Percentiles rank a stretch among this genome's conserved stretches.
These are phyloP conservation scores for Vitis labrusca DNA, from an alignment of 164 flowering plant genomes.

Conservation along the genomic window DNA sequence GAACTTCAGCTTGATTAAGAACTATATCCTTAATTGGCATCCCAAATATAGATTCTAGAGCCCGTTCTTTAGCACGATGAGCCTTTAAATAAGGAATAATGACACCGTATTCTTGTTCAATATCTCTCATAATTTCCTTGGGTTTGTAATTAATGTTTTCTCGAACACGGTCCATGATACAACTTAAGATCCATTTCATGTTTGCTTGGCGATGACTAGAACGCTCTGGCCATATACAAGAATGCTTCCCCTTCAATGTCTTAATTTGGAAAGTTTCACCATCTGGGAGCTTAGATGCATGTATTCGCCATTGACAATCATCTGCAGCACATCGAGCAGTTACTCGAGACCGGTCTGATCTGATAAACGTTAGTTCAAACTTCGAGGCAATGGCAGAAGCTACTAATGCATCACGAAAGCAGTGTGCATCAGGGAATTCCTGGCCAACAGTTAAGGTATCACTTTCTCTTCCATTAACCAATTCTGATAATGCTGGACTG, in stretches of 20 bases:
- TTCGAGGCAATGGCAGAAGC: slow-evolving; percentile 1
- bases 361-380: slow-evolving; percentile 1
- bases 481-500: slow-evolving; percentile 2
- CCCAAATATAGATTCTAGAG: neutral
- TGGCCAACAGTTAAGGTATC: slow-evolving; percentile 1
- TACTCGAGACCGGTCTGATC: slow-evolving; percentile 7
- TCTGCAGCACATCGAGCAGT: slow-evolving; percentile 3
- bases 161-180: slow-evolving; percentile 6
- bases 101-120: neutral
- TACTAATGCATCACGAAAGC: slow-evolving; percentile 4
- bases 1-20: slow-evolving; percentile 3
- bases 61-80: slow-evolving; percentile 1
- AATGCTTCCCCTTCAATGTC: neutral
- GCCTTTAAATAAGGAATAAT: slow-evolving; percentile 4
- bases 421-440: neutral
- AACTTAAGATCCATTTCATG: slow-evolving; percentile 4
- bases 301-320: slow-evolving; percentile 1
- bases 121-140: slow-evolving; percentile 5
- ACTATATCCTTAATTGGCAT: slow-evolving; percentile 5
- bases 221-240: neutral
- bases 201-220: slow-evolving; percentile 1
- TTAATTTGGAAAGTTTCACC: slow-evolving; percentile 4
- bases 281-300: neutral
- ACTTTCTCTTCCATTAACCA: slow-evolving; percentile 3
- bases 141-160: slow-evolving; percentile 1